Conservation (phyloP, 2,329 filamentous ascomycete genomes). For the Epichloe gansuensis region DNA sequence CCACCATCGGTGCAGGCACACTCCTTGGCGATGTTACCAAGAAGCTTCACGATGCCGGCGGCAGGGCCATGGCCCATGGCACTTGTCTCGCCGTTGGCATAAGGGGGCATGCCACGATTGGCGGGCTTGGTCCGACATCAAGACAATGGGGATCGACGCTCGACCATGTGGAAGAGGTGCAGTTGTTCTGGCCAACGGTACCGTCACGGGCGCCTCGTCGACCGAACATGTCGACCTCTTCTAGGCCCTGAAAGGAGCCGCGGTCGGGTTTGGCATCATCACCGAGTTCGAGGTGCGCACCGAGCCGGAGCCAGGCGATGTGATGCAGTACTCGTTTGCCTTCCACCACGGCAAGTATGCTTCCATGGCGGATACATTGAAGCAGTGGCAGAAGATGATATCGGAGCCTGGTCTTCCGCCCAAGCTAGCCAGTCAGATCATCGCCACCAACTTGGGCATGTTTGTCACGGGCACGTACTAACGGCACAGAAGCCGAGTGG, state of each 20-base stretch:
- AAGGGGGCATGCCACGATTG: not conserved
- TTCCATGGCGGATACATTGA: not conserved
- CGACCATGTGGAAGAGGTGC: not conserved
- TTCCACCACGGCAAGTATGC: not conserved
- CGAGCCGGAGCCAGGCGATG: not conserved
- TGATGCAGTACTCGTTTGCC: not conserved
- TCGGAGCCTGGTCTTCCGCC: not conserved
- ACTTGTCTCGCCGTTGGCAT: no score
- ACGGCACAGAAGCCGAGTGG: not conserved
- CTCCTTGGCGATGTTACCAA: not conserved
- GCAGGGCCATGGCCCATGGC: not conserved
- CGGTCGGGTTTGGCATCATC: not conserved
- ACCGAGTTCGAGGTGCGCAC: conserved; percentile 1
- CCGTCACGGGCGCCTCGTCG: not conserved
- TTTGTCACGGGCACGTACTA: not conserved
- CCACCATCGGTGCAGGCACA: not conserved
- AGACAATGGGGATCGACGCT: not conserved
- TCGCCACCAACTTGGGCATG: not conserved
- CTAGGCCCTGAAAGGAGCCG: not conserved
- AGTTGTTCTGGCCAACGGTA: not conserved
- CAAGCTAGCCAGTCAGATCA: not conserved
- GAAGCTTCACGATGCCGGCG: not conserved
- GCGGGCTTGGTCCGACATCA: not conserved
- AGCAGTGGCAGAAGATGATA: not conserved
- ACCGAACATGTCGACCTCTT: not conserved